Evolutionary conservation across 1,284 basidiomycete genomes (phyloP).

Genomic region (Vanrija sp.): DNA sequence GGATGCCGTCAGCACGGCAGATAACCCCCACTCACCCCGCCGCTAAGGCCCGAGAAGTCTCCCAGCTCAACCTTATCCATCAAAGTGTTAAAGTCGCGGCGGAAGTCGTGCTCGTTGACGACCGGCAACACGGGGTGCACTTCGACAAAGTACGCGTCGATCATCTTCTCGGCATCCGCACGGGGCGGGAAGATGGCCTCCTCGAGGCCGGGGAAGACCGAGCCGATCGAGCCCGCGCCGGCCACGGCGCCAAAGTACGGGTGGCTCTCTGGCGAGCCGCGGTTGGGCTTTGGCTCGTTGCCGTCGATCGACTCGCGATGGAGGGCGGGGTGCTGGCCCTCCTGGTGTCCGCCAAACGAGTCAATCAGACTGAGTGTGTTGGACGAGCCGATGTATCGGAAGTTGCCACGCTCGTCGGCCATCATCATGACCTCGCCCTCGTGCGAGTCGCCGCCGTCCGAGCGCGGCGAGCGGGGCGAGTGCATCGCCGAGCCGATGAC

Average conservation of each 20-base stretch:
- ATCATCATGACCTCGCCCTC: slow-evolving; percentile 53
- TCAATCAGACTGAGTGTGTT: slow-evolving; percentile 87
- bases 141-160: slow-evolving; percentile 75
- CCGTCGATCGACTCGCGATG: slow-evolving; percentile 1
- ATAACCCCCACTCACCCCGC: slow-evolving; percentile 10
- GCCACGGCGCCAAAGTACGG: slow-evolving; percentile 83
- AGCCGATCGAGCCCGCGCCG: slow-evolving; percentile 78
- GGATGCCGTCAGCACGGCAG: slow-evolving; percentile 20
- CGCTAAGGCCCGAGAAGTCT: slow-evolving; percentile 14
- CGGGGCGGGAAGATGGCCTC: slow-evolving; percentile 81
- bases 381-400: slow-evolving; percentile 86
- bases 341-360: slow-evolving; percentile 57
- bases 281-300: neutral
- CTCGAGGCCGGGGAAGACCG: slow-evolving; percentile 67
- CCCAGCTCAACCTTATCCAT: slow-evolving; percentile 58
- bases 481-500: neutral
- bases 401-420: slow-evolving; percentile 80
- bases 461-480: neutral
- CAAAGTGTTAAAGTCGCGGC: slow-evolving; percentile 63
- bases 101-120: slow-evolving; percentile 73
- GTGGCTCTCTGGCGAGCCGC: slow-evolving; percentile 14
- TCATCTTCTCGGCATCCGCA: slow-evolving; percentile 77
- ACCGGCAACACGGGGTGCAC: slow-evolving; percentile 81
- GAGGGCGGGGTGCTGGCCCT: neutral
- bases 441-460: neutral